Evolutionary conservation across 805 yeast genomes (phyloP).

Genomic region (Scheffersomyces amazonensis): DNA sequence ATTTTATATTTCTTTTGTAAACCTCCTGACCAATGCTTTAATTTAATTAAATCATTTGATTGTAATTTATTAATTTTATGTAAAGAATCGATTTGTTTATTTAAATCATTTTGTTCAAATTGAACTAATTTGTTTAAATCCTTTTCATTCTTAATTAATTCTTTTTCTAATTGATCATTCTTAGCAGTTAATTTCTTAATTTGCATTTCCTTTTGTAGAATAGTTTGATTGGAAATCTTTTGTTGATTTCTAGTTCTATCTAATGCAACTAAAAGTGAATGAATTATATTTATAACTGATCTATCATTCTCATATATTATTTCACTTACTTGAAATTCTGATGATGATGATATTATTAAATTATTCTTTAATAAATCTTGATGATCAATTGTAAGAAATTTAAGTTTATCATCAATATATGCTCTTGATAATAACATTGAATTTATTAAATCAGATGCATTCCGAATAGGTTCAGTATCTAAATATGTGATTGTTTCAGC

Average conservation of each 20-base stretch:
- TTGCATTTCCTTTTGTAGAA: slow-evolving; percentile 25
- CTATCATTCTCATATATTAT: slow-evolving; percentile 34
- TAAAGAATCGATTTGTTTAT: slow-evolving; percentile 14
- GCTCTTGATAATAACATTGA: slow-evolving; percentile 32
- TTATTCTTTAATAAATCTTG: slow-evolving; percentile 26
- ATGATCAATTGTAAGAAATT: slow-evolving; percentile 36
- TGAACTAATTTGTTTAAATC: slow-evolving; percentile 11
- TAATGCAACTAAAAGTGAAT: slow-evolving; percentile 28
- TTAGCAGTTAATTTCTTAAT: slow-evolving; percentile 21
- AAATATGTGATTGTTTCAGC: slow-evolving; percentile 5
- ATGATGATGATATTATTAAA: slow-evolving; percentile 7
- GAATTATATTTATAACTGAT: slow-evolving; percentile 34
- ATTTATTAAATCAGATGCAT: slow-evolving; percentile 37
- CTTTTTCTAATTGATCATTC: slow-evolving; percentile 18
- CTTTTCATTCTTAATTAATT: slow-evolving; percentile 8
- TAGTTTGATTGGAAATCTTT: slow-evolving; percentile 23
- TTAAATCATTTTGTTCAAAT: slow-evolving; percentile 16
- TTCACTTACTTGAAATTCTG: slow-evolving; percentile 22
- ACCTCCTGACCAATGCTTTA: slow-evolving; percentile 27
- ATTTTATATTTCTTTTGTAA: slow-evolving; percentile 31
- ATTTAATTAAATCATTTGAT: slow-evolving; percentile 23
- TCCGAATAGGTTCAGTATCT: slow-evolving; percentile 30
- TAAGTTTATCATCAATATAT: slow-evolving; percentile 26
- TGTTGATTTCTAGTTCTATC: slow-evolving; percentile 32
- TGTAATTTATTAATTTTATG: slow-evolving; percentile 21